phyloP scores from a whole-genome alignment of 208 protist genomes.

The Acanthamoeba polyphaga region DNA sequence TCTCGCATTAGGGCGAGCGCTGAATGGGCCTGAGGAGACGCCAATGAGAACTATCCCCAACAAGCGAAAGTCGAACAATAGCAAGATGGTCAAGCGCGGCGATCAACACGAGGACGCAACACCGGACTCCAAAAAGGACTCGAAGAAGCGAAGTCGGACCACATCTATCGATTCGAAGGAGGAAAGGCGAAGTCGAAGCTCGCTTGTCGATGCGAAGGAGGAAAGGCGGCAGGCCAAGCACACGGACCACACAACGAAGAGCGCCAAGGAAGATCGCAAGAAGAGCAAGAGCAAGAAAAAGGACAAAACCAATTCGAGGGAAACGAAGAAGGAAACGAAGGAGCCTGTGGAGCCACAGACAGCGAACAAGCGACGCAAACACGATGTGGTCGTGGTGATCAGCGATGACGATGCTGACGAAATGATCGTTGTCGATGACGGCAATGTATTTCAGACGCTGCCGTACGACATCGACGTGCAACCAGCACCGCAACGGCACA shows the following conservation, averaged over 20 bases:
- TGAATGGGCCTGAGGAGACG: neutral
- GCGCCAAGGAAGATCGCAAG: neutral
- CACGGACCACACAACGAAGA: neutral
- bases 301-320: neutral
- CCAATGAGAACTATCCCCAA: neutral
- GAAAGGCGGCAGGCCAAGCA: neutral
- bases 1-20: neutral
- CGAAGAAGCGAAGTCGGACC: neutral
- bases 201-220: neutral
- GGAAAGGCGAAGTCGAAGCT: neutral
- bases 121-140: neutral
- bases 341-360: no score
- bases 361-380: neutral
- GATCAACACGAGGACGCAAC: neutral
- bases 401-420: no score
- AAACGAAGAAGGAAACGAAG: neutral
- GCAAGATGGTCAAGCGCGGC: neutral
- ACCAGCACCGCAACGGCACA: neutral
- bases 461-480: neutral
- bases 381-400: neutral
- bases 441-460: neutral
- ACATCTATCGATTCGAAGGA: neutral
- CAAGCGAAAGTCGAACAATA: conserved; percentile 1
- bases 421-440: neutral
- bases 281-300: neutral